A percentile compares a stretch with the other conserved stretches of the same genome.
These are phyloP conservation scores for Anthracocystis setariae DNA, from an alignment of 1,284 basidiomycete genomes.

Conservation along the genomic window DNA sequence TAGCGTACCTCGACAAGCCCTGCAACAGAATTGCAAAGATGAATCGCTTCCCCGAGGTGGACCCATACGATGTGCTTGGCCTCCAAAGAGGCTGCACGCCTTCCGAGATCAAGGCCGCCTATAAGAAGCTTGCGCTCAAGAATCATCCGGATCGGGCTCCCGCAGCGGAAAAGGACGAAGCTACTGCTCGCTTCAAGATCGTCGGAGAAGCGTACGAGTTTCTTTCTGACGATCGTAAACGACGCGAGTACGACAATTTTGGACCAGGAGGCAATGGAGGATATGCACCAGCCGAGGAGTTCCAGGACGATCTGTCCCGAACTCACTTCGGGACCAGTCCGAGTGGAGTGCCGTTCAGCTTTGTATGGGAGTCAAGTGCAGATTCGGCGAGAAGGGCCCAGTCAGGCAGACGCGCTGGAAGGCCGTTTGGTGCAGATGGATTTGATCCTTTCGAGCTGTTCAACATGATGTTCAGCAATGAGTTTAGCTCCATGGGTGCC, in stretches of 20 bases:
- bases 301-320: constrained; percentile 25
- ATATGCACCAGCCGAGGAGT: constrained; percentile 15
- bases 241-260: constrained; percentile 53
- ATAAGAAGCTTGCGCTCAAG: constrained; percentile 60
- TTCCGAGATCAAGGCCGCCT: constrained; percentile 56
- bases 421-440: constrained; percentile 51
- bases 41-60: constrained; percentile 29
- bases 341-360: constrained; percentile 52
- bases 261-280: constrained; percentile 9
- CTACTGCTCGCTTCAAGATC: constrained; percentile 57
- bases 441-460: constrained; percentile 64
- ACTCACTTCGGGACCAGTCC: constrained; percentile 52
- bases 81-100: constrained; percentile 42
- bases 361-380: constrained; percentile 62
- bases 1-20: not conserved
- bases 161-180: constrained; percentile 52
- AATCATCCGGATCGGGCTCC: constrained; percentile 61
- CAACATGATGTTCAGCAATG: constrained; percentile 60
- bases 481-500: constrained; percentile 31
- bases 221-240: constrained; percentile 52
- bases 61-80: constrained; percentile 59
- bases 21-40: not conserved
- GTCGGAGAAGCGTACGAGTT: constrained; percentile 63
- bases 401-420: constrained; percentile 33
- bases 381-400: constrained; percentile 61